Evolutionary conservation across 768 basidiomycete species (phyloP).

Genomic region (Antrodiella citrinella): DNA sequence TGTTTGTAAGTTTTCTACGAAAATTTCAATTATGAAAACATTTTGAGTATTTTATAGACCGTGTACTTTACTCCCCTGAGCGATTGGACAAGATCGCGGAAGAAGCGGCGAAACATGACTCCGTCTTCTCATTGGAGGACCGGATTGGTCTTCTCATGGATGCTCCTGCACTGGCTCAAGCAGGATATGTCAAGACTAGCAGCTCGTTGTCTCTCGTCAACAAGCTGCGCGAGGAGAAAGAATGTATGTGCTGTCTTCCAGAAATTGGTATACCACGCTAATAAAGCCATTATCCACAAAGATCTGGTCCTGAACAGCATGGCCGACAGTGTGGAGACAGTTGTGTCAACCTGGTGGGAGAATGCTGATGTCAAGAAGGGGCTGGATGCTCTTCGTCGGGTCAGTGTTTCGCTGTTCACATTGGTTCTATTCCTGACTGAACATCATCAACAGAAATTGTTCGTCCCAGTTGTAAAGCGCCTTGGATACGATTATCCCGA

Average conservation of each 20-base stretch:
- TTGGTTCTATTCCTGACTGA: background rate
- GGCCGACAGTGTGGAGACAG: conserved; percentile 39
- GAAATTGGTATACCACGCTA: background rate
- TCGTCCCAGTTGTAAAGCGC: conserved; percentile 67
- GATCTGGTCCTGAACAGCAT: conserved; percentile 33
- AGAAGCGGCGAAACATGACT: conserved; percentile 63
- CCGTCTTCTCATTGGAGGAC: conserved; percentile 73
- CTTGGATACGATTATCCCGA: conserved; percentile 71
- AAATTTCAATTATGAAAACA: background rate
- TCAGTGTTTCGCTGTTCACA: conserved; percentile 23
- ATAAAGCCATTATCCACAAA: background rate
- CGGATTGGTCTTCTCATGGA: conserved; percentile 87
- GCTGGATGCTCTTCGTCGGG: conserved; percentile 54
- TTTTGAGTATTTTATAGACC: conserved; percentile 41
- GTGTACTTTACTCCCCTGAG: conserved; percentile 80
- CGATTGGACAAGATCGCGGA: conserved; percentile 69
- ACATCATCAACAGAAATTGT: conserved; percentile 39
- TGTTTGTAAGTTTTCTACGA: conserved; percentile 57
- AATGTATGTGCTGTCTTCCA: conserved; percentile 41
- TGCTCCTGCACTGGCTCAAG: conserved; percentile 68
- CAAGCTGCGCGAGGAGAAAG: conserved; percentile 63
- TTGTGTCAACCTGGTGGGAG: conserved; percentile 81
- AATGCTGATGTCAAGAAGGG: conserved; percentile 42
- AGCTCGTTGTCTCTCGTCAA: conserved; percentile 68
- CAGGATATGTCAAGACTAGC: conserved; percentile 72